phyloP scores from a whole-genome alignment of 2,329 filamentous ascomycete genomes.

The Penicillium sumatraense region DNA sequence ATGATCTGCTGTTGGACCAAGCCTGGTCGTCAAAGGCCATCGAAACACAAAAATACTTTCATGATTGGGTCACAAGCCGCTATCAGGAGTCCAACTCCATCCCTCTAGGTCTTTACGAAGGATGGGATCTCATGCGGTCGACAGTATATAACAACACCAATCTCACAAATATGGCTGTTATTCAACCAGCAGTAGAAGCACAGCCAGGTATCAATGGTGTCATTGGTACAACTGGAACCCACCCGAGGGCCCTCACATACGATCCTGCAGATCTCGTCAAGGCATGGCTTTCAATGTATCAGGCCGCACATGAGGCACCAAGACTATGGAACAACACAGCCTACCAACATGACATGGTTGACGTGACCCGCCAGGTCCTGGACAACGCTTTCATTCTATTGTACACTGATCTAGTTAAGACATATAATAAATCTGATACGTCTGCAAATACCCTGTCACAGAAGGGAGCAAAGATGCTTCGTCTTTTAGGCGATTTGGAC shows the following conservation, averaged over 20 bases:
- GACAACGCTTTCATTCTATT: conserved; percentile 51
- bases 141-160: conserved; percentile 57
- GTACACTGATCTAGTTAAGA: conserved; percentile 43
- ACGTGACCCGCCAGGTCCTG: conserved; percentile 55
- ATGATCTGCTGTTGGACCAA: conserved; percentile 57
- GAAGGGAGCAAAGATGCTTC: conserved; percentile 36
- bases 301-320: conserved; percentile 36
- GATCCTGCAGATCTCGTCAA: conserved; percentile 42
- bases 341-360: conserved; percentile 55
- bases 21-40: conserved; percentile 53
- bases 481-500: conserved; percentile 46
- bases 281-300: conserved; percentile 47
- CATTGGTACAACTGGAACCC: conserved; percentile 39
- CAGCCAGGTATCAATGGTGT: conserved; percentile 49
- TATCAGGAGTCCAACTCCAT: conserved; percentile 40
- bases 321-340: conserved; percentile 48
- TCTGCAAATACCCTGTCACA: conserved; percentile 25
- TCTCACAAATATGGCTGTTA: conserved; percentile 45
- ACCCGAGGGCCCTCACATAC: conserved; percentile 48
- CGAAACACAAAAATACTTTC: conserved; percentile 52
- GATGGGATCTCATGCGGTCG: conserved; percentile 53
- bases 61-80: conserved; percentile 50
- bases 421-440: conserved; percentile 35
- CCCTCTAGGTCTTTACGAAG: conserved; percentile 43
- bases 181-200: conserved; percentile 54